These are phyloP conservation scores for Ceratocystis alfenasii DNA, from an alignment of 2,329 filamentous ascomycete species.

Conservation along the genomic window DNA sequence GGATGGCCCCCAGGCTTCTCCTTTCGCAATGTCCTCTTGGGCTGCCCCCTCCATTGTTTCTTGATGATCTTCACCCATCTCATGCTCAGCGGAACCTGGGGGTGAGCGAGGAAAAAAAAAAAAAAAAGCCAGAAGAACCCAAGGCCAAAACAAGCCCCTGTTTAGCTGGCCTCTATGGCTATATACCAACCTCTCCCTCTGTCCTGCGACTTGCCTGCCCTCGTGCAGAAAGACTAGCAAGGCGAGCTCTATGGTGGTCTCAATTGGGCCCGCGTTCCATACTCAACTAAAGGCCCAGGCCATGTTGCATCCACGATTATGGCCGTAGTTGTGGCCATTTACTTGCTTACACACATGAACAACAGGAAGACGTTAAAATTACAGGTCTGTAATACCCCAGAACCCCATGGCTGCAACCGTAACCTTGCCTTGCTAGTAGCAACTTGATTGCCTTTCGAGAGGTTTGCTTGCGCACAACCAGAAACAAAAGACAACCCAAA, in stretches of 20 bases:
- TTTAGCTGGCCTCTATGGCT: neutral
- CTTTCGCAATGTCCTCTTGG: neutral
- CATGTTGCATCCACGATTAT: neutral
- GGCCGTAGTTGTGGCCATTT: too few species aligned
- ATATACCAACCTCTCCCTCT: conserved; percentile 2
- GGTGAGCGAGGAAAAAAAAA: neutral
- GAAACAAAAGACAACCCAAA: neutral
- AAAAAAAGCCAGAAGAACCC: neutral
- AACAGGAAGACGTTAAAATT: neutral
- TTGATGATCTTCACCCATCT: neutral
- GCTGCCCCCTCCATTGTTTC: neutral
- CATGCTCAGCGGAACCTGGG: neutral
- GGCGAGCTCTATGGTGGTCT: neutral
- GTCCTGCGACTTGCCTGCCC: neutral
- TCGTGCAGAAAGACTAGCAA: neutral
- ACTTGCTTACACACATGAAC: neutral
- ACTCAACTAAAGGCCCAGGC: neutral
- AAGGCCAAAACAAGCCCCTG: conserved; percentile 4
- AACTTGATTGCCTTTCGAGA: neutral
- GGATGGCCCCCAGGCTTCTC: neutral
- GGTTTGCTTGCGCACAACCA: neutral
- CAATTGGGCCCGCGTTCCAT: neutral
- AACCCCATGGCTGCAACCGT: neutral
- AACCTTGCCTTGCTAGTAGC: neutral
- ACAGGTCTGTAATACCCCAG: too few species aligned